Base-by-base conservation (phyloP, 2,329 filamentous ascomycete species). In the Microdochium nivale region DNA sequence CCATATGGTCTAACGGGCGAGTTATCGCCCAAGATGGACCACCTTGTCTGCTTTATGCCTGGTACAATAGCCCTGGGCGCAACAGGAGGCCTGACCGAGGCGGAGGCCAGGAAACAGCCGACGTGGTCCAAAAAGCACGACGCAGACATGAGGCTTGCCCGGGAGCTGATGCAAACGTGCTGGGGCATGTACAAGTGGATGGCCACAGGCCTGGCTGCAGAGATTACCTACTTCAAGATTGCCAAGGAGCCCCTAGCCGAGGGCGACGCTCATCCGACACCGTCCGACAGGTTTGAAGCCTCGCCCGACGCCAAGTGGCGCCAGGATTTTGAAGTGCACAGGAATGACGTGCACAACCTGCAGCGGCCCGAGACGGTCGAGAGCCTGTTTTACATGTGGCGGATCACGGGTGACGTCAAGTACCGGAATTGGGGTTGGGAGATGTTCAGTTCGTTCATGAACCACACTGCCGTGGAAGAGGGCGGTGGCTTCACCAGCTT, bases 341-440 rank as follows among this genome's bases (percentile, higher is more conserved):
- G 73, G n/a, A 78, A 82, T n/a, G 94, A 99, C 66, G 74, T 79
- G 50, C 94, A 97, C 71, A 99, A 99, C 65, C 77, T 99, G 32
- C 94, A 97, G 70, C 82, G 94, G 30, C 94, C 94, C 0, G 94
- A 99, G 73, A 96, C 94, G 0, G 85, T 96, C n/a, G 94, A 99
- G 72, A 91, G 85, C 54, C 73, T 99, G 55, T 91, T 99, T 63
- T 96, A 97, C 73, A 95, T 99, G 90, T 99, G 92, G 87, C 86
- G 94, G 56, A 95, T 99, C 67, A 99, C 94, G 1, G 89, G 88
- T 25, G 91, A 99, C 55, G 75, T 81, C 37, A 86, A 83, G 58
- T 99, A 99, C 69, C 82, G 94, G 25, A 84, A 96, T 62, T 97
- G 92, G 92, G 94, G 94, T 14, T 99, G 94, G 94, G 86, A 96